phyloP scores from a whole-genome alignment of 1,284 basidiomycete species.

The Pholiota adiposa region DNA sequence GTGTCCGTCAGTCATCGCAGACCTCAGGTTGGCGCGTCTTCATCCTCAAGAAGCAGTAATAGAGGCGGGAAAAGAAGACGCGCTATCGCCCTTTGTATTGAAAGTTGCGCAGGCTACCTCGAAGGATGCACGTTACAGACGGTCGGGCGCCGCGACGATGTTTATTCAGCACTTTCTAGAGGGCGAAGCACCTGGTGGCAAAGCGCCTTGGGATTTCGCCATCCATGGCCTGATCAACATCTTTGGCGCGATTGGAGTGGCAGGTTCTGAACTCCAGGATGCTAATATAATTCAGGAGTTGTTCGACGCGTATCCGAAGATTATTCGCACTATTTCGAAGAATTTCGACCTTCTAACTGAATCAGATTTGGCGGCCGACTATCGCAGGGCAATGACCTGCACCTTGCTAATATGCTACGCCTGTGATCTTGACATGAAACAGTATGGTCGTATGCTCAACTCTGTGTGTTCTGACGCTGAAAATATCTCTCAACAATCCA shows the following conservation, averaged over 20 bases:
- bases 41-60: too few relatives aligned
- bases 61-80: too few relatives aligned
- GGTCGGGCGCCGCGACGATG: too few relatives aligned
- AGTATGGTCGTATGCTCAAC: background rate
- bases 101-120: too few relatives aligned
- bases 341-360: conserved; percentile 3
- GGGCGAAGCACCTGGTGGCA: too few relatives aligned
- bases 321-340: conserved; percentile 1
- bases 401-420: conserved; percentile 6
- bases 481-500: background rate
- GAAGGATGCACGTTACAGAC: too few relatives aligned
- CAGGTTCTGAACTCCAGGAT: background rate
- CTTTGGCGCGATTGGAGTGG: background rate
- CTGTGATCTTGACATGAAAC: conserved; percentile 1
- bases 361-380: background rate
- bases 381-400: background rate
- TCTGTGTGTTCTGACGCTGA: too few relatives aligned
- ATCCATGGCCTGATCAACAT: conserved; percentile 5
- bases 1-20: too few relatives aligned
- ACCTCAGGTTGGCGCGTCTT: too few relatives aligned
- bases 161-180: too few relatives aligned
- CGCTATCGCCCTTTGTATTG: too few relatives aligned
- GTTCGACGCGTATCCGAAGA: background rate
- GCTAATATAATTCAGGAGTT: conserved; percentile 5
- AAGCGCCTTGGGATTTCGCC: background rate